A percentile compares a stretch with the other conserved stretches of the same genome.
phyloP scores from a whole-genome alignment of 192 early-diverging fungal species.

The Phycomyces blakesleeanus region DNA sequence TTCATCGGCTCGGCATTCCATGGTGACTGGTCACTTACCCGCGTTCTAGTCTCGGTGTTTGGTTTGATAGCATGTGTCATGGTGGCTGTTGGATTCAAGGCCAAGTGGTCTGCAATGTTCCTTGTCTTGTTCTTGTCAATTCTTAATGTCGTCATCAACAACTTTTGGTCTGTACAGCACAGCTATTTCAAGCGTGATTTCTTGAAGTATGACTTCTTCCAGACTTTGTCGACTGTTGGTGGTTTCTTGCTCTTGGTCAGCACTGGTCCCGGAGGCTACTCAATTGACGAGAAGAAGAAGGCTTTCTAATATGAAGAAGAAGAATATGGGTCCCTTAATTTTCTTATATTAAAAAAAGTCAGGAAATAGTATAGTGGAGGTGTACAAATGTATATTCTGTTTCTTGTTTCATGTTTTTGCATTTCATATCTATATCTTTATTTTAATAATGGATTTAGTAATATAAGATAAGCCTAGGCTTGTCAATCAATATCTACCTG shows the following conservation, averaged over 20 bases:
- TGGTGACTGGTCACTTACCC: conserved; percentile 72
- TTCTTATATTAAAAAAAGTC: too few relatives aligned
- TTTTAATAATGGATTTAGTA: too few relatives aligned
- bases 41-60: conserved; percentile 68
- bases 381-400: too few relatives aligned
- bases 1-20: conserved; percentile 88
- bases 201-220: conserved; percentile 98
- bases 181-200: conserved; percentile 85
- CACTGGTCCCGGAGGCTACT: conserved; percentile 87
- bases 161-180: conserved; percentile 95
- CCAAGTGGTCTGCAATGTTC: conserved; percentile 93
- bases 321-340: not conserved
- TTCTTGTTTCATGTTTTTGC: too few relatives aligned
- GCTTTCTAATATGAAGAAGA: too few relatives aligned
- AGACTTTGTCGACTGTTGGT: conserved; percentile 96
- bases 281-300: conserved; percentile 97
- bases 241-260: conserved; percentile 92
- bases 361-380: too few relatives aligned
- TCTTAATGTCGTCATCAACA: conserved; percentile 91
- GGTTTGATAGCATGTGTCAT: conserved; percentile 84
- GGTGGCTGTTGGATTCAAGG: conserved; percentile 97
- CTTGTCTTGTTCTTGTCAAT: conserved; percentile 85
- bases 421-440: too few relatives aligned
- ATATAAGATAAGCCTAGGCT: too few relatives aligned
- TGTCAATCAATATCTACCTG: too few relatives aligned